Base-by-base conservation (phyloP, 768 basidiomycete species). In the Neoboletus subvelutipes region DNA sequence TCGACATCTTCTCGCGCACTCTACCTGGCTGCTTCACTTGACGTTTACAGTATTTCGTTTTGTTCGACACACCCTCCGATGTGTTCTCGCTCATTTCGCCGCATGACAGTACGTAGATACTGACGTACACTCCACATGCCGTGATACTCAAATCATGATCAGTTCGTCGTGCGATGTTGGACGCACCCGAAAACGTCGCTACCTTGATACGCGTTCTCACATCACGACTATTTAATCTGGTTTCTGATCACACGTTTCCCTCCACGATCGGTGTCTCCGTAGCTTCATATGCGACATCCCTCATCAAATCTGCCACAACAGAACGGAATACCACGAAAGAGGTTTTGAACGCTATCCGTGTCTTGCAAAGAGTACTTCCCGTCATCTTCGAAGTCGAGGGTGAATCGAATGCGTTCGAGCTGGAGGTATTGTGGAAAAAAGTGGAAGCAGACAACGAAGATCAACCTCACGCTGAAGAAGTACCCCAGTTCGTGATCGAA, bases 51-150 rank as follows among this genome's bases (percentile, higher is more conserved):
- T 97, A 89, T 67, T 86, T 89, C 61, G 73, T 82, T 45, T 77
- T 97, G 18, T 96, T 96, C 69, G 92, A 95, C 76, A 89, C 91
- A 9, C 83, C 91, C 1, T 90, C 92, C 0, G 93, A 96, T 63
- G 92, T 94, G 37, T 94, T 92, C 73, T 90, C 94, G 17, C 82
- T 96, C 50, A 87, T 95, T 63, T 85, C 90, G 3, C 84, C 90
- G 1, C 85, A 92, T 62, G 92, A 95, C 68, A 83, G 92, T 94
- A 76, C 59, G 88, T 76, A 5, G 33, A 57, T 45, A 20, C 48
- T 22, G 31, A 6, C 29, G 20, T 45, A 47, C 49, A 36, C 24
- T 47, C 50, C 22, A 49, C 57, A n/a, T 31, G 36, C 33, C 34
- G 31, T 26, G 31, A 29, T 29, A 29, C 60, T 66, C 42, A 64